These are phyloP conservation scores for Cordyceps fumosorosea DNA, from an alignment of 2,329 filamentous ascomycete species.

Conservation along the genomic window DNA sequence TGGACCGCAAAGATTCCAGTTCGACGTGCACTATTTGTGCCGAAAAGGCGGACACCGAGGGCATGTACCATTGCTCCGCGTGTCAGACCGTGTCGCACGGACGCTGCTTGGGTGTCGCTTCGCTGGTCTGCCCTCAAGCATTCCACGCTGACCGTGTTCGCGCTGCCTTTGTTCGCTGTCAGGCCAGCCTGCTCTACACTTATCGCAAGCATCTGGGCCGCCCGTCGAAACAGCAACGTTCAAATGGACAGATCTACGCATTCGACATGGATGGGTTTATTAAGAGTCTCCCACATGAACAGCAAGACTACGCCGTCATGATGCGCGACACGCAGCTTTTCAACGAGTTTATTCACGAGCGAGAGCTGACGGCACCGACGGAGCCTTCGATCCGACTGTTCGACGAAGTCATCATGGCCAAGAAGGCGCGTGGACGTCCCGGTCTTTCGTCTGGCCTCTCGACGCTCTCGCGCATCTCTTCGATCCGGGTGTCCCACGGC, in stretches of 20 bases:
- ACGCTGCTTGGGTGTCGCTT: slow-evolving; percentile 55
- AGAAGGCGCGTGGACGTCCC: slow-evolving; percentile 60
- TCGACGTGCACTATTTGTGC: slow-evolving; percentile 68
- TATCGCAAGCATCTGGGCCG: slow-evolving; percentile 58
- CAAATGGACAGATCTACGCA: slow-evolving; percentile 51
- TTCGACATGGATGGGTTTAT: slow-evolving; percentile 62
- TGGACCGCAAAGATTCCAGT: slow-evolving; percentile 50
- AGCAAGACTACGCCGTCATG: slow-evolving; percentile 58
- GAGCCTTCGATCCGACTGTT: slow-evolving; percentile 68
- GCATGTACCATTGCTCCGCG: slow-evolving; percentile 66
- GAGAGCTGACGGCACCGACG: slow-evolving; percentile 57
- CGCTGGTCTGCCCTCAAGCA: slow-evolving; percentile 56
- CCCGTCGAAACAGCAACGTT: slow-evolving; percentile 54
- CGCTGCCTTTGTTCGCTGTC: slow-evolving; percentile 57
- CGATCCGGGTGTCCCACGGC: slow-evolving; percentile 51
- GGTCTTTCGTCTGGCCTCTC: slow-evolving; percentile 46
- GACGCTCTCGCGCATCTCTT: slow-evolving; percentile 56
- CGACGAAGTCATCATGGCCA: slow-evolving; percentile 77
- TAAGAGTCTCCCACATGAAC: slow-evolving; percentile 57
- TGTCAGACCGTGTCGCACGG: slow-evolving; percentile 54
- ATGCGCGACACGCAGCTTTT: slow-evolving; percentile 63
- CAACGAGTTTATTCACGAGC: slow-evolving; percentile 79
- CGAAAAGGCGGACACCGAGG: slow-evolving; percentile 64
- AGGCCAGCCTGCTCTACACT: slow-evolving; percentile 60
- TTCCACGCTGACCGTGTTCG: slow-evolving; percentile 57